Evolutionary conservation across 352 stramenopile species (phyloP).

Genomic region (Pythium dissotocum): DNA sequence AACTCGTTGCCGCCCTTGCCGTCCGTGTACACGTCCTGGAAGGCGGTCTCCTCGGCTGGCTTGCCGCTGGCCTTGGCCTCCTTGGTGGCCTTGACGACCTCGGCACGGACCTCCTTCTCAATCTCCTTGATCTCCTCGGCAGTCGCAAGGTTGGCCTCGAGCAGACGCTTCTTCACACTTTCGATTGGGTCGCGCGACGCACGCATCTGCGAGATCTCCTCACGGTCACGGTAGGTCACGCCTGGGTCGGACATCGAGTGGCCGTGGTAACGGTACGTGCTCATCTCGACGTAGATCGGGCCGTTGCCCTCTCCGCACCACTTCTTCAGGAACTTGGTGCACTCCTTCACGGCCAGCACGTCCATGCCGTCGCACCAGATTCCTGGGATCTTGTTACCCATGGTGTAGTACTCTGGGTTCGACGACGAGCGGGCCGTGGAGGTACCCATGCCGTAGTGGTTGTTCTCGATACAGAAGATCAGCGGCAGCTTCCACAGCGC

Average conservation of each 20-base stretch:
- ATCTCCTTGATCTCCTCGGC: slow-evolving; percentile 99
- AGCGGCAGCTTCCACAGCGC: slow-evolving; percentile 98
- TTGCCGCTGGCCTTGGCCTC: slow-evolving; percentile 85
- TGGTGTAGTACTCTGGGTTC: slow-evolving; percentile 99
- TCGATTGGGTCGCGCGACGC: slow-evolving; percentile 98
- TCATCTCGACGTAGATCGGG: slow-evolving; percentile 99
- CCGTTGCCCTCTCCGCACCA: slow-evolving; percentile 96
- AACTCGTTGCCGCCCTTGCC: slow-evolving; percentile 90
- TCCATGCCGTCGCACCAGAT: slow-evolving; percentile 99
- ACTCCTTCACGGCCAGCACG: slow-evolving; percentile 96
- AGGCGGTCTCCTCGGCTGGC: slow-evolving; percentile 50
- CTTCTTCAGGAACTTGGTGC: slow-evolving; percentile 96
- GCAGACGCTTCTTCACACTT: slow-evolving; percentile 97
- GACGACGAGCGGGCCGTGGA: slow-evolving; percentile 95
- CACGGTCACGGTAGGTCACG: slow-evolving; percentile 99
- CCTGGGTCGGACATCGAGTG: slow-evolving; percentile 99
- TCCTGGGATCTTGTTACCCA: slow-evolving; percentile 99
- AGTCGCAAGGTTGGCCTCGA: slow-evolving; percentile 94
- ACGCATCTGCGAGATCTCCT: slow-evolving; percentile 99
- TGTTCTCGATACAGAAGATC: slow-evolving; percentile 99
- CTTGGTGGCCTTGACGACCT: slow-evolving; percentile 96
- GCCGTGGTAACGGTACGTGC: slow-evolving; percentile 99
- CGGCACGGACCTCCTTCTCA: slow-evolving; percentile 98
- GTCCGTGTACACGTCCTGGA: slow-evolving; percentile 91
- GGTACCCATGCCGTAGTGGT: slow-evolving; percentile 99